These are phyloP conservation scores for Colletotrichum horii DNA, from an alignment of 2,329 filamentous ascomycete species.

Conservation along the genomic window DNA sequence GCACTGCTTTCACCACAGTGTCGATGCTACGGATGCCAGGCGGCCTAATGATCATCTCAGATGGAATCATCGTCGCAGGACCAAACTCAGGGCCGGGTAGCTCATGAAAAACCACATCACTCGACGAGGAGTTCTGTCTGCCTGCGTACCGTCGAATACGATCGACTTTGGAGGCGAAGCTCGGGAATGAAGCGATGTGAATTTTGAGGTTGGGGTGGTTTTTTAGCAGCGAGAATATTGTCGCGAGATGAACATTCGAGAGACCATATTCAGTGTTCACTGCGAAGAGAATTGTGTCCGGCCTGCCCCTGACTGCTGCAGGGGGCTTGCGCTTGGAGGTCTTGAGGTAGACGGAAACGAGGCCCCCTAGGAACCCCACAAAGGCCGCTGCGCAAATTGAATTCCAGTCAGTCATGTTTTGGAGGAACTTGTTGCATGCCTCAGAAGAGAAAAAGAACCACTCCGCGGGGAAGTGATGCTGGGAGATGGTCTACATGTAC, in stretches of 20 bases:
- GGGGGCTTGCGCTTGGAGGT: neutral
- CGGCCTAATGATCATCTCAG: constrained; percentile 18
- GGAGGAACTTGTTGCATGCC: neutral
- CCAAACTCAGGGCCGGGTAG: constrained; percentile 26
- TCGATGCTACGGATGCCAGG: constrained; percentile 25
- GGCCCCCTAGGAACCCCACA: neutral
- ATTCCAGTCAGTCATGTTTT: neutral
- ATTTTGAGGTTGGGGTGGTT: constrained; percentile 34
- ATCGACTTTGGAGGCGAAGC: constrained; percentile 11
- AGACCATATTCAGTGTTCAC: constrained; percentile 36
- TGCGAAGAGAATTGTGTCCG: constrained; percentile 39
- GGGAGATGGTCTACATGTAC: neutral
- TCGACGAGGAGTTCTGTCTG: constrained; percentile 14
- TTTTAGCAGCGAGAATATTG: constrained; percentile 36
- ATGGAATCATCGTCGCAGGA: constrained; percentile 19
- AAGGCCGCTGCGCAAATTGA: neutral
- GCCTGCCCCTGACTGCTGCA: constrained; percentile 20
- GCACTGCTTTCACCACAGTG: constrained; percentile 19
- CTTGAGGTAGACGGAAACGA: neutral
- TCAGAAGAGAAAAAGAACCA: rapidly evolving
- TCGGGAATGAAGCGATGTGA: constrained; percentile 38
- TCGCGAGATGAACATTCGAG: constrained; percentile 41
- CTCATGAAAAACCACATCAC: constrained; percentile 28
- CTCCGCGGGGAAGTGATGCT: neutral
- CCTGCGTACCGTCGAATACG: constrained; percentile 20